Evolutionary conservation across 148 eudicot genomes (phyloP).

Genomic region (Suaeda aralocaspica): DNA sequence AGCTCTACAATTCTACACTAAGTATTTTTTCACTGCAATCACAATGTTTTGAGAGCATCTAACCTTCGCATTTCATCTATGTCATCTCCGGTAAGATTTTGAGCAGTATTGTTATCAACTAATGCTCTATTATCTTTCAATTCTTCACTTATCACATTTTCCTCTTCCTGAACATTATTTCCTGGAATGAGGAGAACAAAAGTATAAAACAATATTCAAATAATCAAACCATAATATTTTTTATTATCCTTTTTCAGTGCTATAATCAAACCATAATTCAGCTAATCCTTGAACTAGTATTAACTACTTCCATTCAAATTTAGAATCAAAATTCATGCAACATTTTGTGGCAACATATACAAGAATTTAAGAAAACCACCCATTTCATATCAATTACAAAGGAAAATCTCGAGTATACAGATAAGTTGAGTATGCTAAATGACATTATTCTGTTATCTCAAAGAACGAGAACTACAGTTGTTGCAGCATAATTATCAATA

Average conservation of each 20-base stretch:
- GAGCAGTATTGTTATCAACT: conserved; percentile 89
- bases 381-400: no score
- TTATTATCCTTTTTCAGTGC: no score
- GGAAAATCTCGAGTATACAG: no score
- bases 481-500: neutral
- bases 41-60: conserved; percentile 9
- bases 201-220: neutral
- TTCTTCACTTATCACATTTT: conserved; percentile 36
- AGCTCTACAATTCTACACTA: neutral
- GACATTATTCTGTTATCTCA: neutral
- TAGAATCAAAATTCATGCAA: no score
- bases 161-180: conserved; percentile 38
- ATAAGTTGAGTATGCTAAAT: neutral
- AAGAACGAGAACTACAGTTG: neutral
- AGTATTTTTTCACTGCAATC: neutral
- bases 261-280: no score
- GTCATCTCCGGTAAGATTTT: conserved; percentile 86
- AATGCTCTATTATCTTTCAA: conserved; percentile 73
- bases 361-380: no score
- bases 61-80: conserved; percentile 78
- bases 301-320: no score
- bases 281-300: no score
- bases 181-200: conserved; percentile 21
- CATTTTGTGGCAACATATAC: no score
- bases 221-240: no score